Percentiles rank a stretch among this genome's conserved stretches.
Conservation (phyloP, 2,329 filamentous ascomycete genomes). For the Paramyrothecium sp. region DNA sequence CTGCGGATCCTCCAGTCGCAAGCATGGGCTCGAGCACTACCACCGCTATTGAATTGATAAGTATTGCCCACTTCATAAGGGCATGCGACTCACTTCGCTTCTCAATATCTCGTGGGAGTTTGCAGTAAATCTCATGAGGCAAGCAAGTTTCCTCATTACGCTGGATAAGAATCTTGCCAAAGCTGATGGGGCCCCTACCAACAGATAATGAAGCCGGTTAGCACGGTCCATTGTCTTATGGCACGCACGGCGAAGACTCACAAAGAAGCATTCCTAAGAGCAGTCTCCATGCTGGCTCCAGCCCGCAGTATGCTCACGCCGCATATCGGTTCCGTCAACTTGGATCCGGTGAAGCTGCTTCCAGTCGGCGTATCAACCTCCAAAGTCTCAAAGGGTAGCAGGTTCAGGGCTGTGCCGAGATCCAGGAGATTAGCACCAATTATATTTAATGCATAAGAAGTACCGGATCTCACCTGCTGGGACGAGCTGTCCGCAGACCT, state of each 20-base stretch:
- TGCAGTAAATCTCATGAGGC: constrained; percentile 25
- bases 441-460: not conserved
- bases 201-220: not conserved
- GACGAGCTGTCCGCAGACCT: constrained; percentile 9
- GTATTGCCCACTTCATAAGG: not conserved
- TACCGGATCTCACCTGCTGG: constrained; percentile 7
- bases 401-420: not conserved
- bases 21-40: constrained; percentile 20
- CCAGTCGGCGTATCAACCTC: not conserved
- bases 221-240: not conserved
- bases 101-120: constrained; percentile 21
- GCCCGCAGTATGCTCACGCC: constrained; percentile 30
- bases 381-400: not conserved
- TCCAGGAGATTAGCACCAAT: not conserved
- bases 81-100: constrained; percentile 5
- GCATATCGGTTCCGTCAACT: constrained; percentile 14
- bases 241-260: constrained; percentile 7
- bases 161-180: constrained; percentile 30
- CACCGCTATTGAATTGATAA: constrained; percentile 7
- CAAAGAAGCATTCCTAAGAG: constrained; percentile 23
- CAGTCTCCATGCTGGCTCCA: constrained; percentile 27
- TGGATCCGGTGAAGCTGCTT: not conserved
- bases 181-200: constrained; percentile 22
- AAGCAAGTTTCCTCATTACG: constrained; percentile 26
- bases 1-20: constrained; percentile 18